Conservation (phyloP, 805 yeast genomes). For the Metschnikowia gruessii region DNA sequence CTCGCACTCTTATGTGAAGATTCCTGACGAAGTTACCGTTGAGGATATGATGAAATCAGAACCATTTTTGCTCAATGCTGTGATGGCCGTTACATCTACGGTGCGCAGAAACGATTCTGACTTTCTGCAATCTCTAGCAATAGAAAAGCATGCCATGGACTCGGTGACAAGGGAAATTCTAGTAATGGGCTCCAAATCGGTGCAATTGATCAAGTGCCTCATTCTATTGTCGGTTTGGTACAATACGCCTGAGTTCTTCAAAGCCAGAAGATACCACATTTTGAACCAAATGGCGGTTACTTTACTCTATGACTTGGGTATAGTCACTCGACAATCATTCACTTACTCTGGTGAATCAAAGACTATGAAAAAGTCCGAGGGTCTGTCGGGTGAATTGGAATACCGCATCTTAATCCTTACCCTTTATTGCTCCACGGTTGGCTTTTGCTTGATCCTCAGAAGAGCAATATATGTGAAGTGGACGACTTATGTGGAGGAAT, state of each 20-base stretch:
- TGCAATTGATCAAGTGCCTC: constrained; percentile 63
- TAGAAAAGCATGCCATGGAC: constrained; percentile 54
- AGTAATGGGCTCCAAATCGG: constrained; percentile 65
- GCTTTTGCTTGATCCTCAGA: constrained; percentile 62
- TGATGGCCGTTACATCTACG: constrained; percentile 60
- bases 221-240: constrained; percentile 73
- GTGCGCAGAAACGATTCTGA: constrained; percentile 33
- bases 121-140: constrained; percentile 41
- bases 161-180: constrained; percentile 57
- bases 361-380: constrained; percentile 13
- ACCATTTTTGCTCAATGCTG: constrained; percentile 62
- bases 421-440: constrained; percentile 60
- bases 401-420: constrained; percentile 52
- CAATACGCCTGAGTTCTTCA: constrained; percentile 77
- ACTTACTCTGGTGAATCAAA: constrained; percentile 16
- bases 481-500: constrained; percentile 62
- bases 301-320: constrained; percentile 73
- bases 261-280: constrained; percentile 73
- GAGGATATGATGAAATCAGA: constrained; percentile 47
- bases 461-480: constrained; percentile 61
- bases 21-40: constrained; percentile 44
- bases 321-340: constrained; percentile 48
- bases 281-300: constrained; percentile 62
- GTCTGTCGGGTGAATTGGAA: constrained; percentile 35
- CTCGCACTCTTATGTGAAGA: constrained; percentile 54